Evolutionary conservation across 768 basidiomycete species (phyloP).

Genomic region (Boletellus emodensis): DNA sequence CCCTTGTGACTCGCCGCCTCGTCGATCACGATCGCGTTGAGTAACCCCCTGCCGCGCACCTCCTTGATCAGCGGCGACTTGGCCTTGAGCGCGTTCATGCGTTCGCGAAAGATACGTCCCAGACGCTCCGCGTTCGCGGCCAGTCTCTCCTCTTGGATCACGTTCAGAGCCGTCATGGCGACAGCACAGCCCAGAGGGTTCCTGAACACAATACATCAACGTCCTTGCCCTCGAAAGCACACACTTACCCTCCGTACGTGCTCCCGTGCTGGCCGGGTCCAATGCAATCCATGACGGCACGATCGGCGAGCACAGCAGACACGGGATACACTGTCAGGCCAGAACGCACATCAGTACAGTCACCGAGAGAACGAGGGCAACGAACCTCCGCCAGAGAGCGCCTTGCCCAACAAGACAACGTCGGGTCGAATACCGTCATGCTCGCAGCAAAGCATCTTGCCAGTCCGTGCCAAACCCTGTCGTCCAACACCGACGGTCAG

Average conservation of each 20-base stretch:
- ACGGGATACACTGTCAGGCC: slow-evolving; percentile 79
- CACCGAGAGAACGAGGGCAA: slow-evolving; percentile 11
- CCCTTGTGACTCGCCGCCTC: slow-evolving; percentile 73
- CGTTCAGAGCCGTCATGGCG: slow-evolving; percentile 85
- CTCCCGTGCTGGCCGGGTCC: slow-evolving; percentile 93
- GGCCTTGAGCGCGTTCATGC: slow-evolving; percentile 45
- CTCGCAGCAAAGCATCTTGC: slow-evolving; percentile 89
- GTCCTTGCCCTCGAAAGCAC: background rate
- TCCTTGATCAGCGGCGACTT: slow-evolving; percentile 67
- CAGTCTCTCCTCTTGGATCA: slow-evolving; percentile 86
- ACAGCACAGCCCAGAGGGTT: slow-evolving; percentile 98
- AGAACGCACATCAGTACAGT: slow-evolving; percentile 6
- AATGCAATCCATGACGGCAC: slow-evolving; percentile 92
- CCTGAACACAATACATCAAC: slow-evolving; percentile 33
- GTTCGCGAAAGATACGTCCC: slow-evolving; percentile 76
- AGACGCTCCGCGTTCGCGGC: slow-evolving; percentile 73
- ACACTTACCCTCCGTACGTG: slow-evolving; percentile 83
- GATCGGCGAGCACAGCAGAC: slow-evolving; percentile 87
- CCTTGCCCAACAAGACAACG: slow-evolving; percentile 91
- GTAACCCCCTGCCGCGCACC: slow-evolving; percentile 82
- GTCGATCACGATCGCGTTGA: slow-evolving; percentile 94
- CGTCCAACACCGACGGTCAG: slow-evolving; percentile 1
- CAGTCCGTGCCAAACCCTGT: slow-evolving; percentile 87
- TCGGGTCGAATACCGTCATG: slow-evolving; percentile 89
- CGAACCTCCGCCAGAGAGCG: slow-evolving; percentile 90